Base-by-base conservation (phyloP, 2,329 filamentous ascomycete species). In the Metarhizium robertsii region DNA sequence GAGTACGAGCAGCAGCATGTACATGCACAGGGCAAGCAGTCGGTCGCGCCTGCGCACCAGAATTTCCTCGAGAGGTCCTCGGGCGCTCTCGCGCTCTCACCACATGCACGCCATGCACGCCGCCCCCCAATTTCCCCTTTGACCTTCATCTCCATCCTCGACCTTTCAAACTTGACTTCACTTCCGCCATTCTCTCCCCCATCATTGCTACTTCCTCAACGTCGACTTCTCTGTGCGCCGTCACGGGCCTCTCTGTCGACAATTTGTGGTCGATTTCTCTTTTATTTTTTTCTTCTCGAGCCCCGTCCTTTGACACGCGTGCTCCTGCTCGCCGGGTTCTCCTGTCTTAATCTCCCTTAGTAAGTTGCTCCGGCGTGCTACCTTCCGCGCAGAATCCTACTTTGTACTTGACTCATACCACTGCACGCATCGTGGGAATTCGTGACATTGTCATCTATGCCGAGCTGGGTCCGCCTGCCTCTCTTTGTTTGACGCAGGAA, bases 121-220 rank as follows among this genome's bases (percentile, higher is more conserved):
- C 30, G 58, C 60, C 60, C 63, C 57, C 57, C 56, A 64, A 63
- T 61, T 63, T 58, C 58, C 60, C 60, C 62, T 62, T 64, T 55
- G 55, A 55, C 55, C 54, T 59, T 58, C 54, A 56, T 60, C 60
- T 47, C 53, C 53, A 25, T 40, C 13, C 34, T 40, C 13, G 38
- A 32, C 45, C 49, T 32, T 54, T 47, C 49, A 13, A 34, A 25
- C 38, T 57, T 59, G 58, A 60, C 57, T 60, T 60, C 57, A 60
- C 60, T 59, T 61, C 57, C 57, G 54, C 58, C 55, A 53, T 54
- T 55, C 55, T 53, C 51, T 42, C 58, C 63, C 59, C 62, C 67
- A 66, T 70, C 69, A 70, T 71, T 69, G 68, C 67, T 69, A 68
- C 66, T 70, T 68, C 67, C 66, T 63, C 60, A 63, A 64, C 61